Base-by-base conservation (phyloP, 345 rosid species). In the Rhizophora mangle region DNA sequence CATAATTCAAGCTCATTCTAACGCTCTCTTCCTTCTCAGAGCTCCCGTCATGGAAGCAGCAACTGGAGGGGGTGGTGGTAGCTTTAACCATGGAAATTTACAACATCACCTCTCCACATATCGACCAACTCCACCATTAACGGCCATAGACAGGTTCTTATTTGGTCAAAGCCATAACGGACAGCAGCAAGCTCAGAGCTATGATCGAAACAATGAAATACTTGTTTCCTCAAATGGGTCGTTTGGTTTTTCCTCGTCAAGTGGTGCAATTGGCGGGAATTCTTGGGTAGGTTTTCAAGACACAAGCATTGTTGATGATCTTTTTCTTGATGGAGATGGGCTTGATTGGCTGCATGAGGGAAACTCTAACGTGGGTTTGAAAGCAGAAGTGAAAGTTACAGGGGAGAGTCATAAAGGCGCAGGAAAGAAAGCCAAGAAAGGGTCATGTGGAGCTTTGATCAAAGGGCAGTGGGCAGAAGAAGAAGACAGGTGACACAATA, bases 401-500 rank as follows among this genome's bases (percentile, higher is more conserved):
- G 67, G 63, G 20, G 80, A 73, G 70, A 70, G 63, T 60, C 32
- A 36, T n/a, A 72, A 69, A 58, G 78, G 54, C 37, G 46, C 63
- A 22, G 72, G 63, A 62, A 86, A 82, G 79, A 86, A 79, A 72
- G 65, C 69, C 26, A 87, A 81, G 74, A 93, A 85, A 72, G 74
- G 69, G n/a, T 26, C 83, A 55, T 71, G 79, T 62, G 69, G 69
- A 49, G 76, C 76, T 67, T 78, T 92, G 82, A 88, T 94, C 83
- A 92, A 94, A 78, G 99, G 99, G 19, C 97, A 91, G 72, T 94
- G 99, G 97, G 88, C 93, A 2, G 84, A 85, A 16, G 96, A 89
- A 68, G 98, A 91, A 84, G 98, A 91, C 77, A 88, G 92, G 97
- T 94, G 54, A 68, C 15, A 43, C 49, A 31, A 56, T 62, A 26